Evolutionary conservation across 139 green algal species (phyloP), one percentile per base, ranked within the genome.

Genomic region (Desmodesmus armatus): DNA sequence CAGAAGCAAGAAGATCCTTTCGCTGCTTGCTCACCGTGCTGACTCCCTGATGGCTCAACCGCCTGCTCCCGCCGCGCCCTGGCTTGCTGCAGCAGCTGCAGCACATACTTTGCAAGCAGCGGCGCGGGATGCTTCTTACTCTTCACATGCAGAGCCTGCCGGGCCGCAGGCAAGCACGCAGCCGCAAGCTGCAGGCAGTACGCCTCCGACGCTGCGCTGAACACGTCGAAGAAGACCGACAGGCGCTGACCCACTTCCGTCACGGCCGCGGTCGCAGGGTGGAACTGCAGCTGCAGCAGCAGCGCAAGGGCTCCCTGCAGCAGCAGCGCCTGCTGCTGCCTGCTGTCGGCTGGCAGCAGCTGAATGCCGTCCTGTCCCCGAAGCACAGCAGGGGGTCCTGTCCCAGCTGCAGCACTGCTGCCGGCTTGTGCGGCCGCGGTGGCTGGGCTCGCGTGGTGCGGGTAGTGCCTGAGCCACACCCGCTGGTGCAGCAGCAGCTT

Each of bases 51-150:
- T 49, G 35, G 58, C 37, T 2, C 43, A 44, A 31, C 29, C 62
- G n/a, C n/a, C n/a, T 13, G 23, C n/a, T 21, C 11, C n/a, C 29
- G 51, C 51, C 51, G 51, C 51, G 15, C 51, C 15, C 51, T n/a
- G n/a, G n/a, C n/a, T n/a, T n/a, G n/a, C 72, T 90, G 85, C 87
- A 91, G 49, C 80, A 86, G 80, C 67, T 86, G 43, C 37, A 86
- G 29, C 33, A 79, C 80, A 29, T 41, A 72, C 49, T 79, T 78
- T 7, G 72, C 33, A 47, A 86, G 37, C 37, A 72, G 67, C 27
- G 67, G 41, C 5, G 80, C 80, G 3, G 49, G 49, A 6, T 69
- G 44, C 80, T 78, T 66, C 49, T 69, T 71, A 37, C 67, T 23
- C 13, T 63, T 60, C 31, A 69, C 35, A 53, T 58, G 49, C 80